Percentiles rank a stretch among this genome's conserved stretches.
These are phyloP conservation scores for Mortierella sp. DNA, from an alignment of 371 early-diverging fungal species.

Conservation along the genomic window DNA sequence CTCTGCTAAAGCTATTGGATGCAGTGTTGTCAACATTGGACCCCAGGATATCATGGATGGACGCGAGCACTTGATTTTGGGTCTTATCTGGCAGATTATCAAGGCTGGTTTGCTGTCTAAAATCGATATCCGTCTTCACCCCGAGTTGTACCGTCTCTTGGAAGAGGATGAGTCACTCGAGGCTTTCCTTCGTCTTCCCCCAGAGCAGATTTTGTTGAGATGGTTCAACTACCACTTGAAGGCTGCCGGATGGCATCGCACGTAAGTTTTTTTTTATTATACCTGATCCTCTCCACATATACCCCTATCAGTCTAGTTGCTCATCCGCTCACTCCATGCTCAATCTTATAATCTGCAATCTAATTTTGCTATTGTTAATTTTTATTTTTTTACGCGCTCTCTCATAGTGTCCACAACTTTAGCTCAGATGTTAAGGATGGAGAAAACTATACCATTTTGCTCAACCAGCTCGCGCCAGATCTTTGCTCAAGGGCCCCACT, in stretches of 20 bases:
- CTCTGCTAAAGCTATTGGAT: slow-evolving; percentile 98
- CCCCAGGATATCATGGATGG: slow-evolving; percentile 95
- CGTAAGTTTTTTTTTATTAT: slow-evolving; percentile 51
- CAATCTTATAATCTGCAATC: not conserved
- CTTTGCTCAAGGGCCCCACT: slow-evolving; percentile 88
- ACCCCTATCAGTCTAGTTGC: not conserved
- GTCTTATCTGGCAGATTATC: slow-evolving; percentile 98
- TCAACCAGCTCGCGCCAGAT: slow-evolving; percentile 92
- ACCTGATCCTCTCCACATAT: not conserved
- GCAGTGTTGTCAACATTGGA: slow-evolving; percentile 96
- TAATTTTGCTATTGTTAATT: not conserved
- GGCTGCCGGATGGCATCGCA: slow-evolving; percentile 88
- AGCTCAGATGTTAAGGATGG: slow-evolving; percentile 93
- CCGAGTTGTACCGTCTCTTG: slow-evolving; percentile 95
- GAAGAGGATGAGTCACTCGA: slow-evolving; percentile 94
- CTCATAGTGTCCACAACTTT: slow-evolving; percentile 86
- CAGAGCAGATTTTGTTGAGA: slow-evolving; percentile 94
- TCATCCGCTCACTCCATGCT: slow-evolving; percentile 11
- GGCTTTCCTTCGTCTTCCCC: slow-evolving; percentile 90
- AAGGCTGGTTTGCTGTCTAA: slow-evolving; percentile 95
- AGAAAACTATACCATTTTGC: slow-evolving; percentile 93
- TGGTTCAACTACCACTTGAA: slow-evolving; percentile 99
- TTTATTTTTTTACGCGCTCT: slow-evolving; percentile 9
- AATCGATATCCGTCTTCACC: slow-evolving; percentile 96
- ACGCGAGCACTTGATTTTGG: slow-evolving; percentile 93